Evolutionary conservation across 768 basidiomycete species (phyloP).

Genomic region (Leccinum sublutescens): DNA sequence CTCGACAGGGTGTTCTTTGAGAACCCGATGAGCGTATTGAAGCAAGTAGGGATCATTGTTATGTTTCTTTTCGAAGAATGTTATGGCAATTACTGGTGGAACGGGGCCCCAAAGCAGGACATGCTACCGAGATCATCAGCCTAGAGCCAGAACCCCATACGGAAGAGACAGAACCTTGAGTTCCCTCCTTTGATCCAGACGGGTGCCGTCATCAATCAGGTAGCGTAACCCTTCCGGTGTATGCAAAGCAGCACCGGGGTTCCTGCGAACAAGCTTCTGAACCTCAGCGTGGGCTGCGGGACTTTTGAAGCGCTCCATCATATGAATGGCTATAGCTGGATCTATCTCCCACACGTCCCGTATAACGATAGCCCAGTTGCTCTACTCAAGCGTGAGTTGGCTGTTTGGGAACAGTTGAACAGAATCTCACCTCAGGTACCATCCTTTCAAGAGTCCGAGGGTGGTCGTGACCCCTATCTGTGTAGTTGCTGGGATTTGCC

Average conservation of each 20-base stretch:
- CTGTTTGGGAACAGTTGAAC: not conserved
- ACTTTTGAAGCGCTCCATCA: slow-evolving; percentile 87
- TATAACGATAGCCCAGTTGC: slow-evolving; percentile 63
- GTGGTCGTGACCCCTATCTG: slow-evolving; percentile 63
- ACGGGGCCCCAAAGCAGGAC: slow-evolving; percentile 88
- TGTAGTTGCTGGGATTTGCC: slow-evolving; percentile 83
- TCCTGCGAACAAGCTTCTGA: slow-evolving; percentile 66
- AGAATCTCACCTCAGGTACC: slow-evolving; percentile 54
- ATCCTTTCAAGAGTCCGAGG: slow-evolving; percentile 54
- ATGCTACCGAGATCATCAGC: slow-evolving; percentile 49
- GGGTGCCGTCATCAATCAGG: slow-evolving; percentile 72
- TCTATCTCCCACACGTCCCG: slow-evolving; percentile 79
- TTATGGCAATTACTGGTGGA: slow-evolving; percentile 76
- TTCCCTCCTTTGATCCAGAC: slow-evolving; percentile 57
- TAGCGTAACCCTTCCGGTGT: slow-evolving; percentile 79
- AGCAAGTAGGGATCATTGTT: slow-evolving; percentile 80
- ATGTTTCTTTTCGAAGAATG: slow-evolving; percentile 84
- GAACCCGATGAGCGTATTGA: slow-evolving; percentile 94
- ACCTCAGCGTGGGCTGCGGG: slow-evolving; percentile 69
- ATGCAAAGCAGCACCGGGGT: slow-evolving; percentile 65
- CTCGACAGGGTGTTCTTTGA: slow-evolving; percentile 93
- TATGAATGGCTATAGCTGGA: slow-evolving; percentile 78
- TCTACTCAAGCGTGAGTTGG: slow-evolving; percentile 34
- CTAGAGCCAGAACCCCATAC: not conserved
- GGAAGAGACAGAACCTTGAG: slow-evolving; percentile 57